Evolutionary conservation across 805 yeast species (phyloP).

Genomic region (Lachancea lanzarotensis): DNA sequence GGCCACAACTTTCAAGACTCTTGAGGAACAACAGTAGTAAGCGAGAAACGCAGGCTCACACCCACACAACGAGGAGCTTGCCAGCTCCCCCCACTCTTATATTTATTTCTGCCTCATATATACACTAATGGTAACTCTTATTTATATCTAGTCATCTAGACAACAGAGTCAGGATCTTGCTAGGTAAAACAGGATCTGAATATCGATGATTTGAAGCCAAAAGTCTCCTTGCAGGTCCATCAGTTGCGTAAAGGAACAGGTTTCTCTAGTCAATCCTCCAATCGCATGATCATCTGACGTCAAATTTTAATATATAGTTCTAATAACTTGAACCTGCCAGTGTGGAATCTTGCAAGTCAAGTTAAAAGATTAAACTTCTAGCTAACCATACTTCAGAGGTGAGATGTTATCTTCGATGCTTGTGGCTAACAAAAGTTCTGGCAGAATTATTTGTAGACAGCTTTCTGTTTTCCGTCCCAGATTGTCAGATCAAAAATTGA

Average conservation of each 20-base stretch:
- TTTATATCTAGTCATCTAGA: too few species aligned
- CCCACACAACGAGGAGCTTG: too few species aligned
- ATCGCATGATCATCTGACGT: not conserved
- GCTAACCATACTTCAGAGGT: not conserved
- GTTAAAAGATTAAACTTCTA: too few species aligned
- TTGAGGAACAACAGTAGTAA: constrained; percentile 54
- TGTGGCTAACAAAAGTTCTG: not conserved
- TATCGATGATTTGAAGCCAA: too few species aligned
- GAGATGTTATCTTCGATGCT: constrained; percentile 1
- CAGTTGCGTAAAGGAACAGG: not conserved
- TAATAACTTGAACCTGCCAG: not conserved
- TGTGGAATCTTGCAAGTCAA: too few species aligned
- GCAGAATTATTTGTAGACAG: not conserved
- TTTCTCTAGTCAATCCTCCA: not conserved
- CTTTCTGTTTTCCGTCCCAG: constrained; percentile 1
- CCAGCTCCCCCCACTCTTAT: too few species aligned
- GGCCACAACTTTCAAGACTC: constrained; percentile 50
- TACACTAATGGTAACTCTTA: too few species aligned
- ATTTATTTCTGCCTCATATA: too few species aligned
- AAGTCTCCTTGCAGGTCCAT: too few species aligned
- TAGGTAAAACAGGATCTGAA: too few species aligned
- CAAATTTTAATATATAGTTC: not conserved
- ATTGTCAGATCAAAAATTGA: not conserved
- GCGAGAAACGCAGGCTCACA: too few species aligned
- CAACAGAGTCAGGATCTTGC: too few species aligned